Percentiles rank a stretch among this genome's conserved stretches.
phyloP scores from a whole-genome alignment of 208 protist species.

The Herpetomonas muscarum region DNA sequence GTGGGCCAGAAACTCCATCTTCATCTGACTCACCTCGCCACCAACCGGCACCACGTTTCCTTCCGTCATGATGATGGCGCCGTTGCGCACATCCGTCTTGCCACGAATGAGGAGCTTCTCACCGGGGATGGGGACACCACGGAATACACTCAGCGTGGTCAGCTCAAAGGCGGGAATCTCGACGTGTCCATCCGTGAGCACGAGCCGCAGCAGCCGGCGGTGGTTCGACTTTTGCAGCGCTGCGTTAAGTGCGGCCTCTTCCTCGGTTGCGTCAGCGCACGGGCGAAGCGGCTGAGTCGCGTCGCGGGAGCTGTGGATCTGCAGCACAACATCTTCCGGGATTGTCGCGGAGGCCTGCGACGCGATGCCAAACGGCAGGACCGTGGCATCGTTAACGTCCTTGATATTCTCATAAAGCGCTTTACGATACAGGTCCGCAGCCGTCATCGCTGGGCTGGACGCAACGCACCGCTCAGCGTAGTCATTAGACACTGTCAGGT shows the following conservation, averaged over 20 bases:
- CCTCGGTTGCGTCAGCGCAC: conserved; percentile 50
- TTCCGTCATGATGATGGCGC: conserved; percentile 70
- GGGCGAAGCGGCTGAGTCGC: conserved; percentile 76
- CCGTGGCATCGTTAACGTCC: conserved; percentile 42
- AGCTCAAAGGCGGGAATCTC: conserved; percentile 75
- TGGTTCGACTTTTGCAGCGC: conserved; percentile 43
- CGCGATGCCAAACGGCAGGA: conserved; percentile 51
- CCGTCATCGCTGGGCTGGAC: conserved; percentile 19
- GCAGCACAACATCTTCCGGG: conserved; percentile 50
- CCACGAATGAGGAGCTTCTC: conserved; percentile 71
- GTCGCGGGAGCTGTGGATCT: conserved; percentile 70
- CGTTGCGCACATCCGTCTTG: conserved; percentile 61
- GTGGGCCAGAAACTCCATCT: conserved; percentile 57
- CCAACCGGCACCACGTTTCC: conserved; percentile 46
- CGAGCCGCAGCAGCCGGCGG: conserved; percentile 60
- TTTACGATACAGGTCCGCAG: conserved; percentile 40
- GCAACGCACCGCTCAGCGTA: conserved; percentile 46
- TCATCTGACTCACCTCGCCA: conserved; percentile 68
- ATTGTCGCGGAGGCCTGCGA: conserved; percentile 38
- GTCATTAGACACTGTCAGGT: conserved; percentile 45
- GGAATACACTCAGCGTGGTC: conserved; percentile 54
- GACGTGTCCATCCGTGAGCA: conserved; percentile 60
- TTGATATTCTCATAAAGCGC: conserved; percentile 59
- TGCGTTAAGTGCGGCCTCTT: conserved; percentile 40
- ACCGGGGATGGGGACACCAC: conserved; percentile 61